Conservation (phyloP, 345 rosid genomes). For the Ceriops zippeliana region DNA sequence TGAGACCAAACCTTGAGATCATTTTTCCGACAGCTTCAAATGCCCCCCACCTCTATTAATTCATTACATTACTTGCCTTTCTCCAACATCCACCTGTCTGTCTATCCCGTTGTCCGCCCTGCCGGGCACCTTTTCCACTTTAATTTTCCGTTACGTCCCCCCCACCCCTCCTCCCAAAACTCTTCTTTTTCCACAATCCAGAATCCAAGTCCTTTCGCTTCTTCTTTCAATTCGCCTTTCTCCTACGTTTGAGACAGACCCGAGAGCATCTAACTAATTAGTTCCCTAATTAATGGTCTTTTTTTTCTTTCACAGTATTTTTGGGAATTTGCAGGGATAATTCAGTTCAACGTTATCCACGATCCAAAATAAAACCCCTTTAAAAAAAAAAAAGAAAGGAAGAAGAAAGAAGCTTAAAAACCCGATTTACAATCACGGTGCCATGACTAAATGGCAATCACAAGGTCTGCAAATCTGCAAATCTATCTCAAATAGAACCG, state of each 20-base stretch:
- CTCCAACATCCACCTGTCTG: slow-evolving; percentile 30
- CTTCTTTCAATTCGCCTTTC: too few species aligned
- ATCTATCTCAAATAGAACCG: background rate
- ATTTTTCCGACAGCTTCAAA: slow-evolving; percentile 45
- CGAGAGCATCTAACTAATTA: too few species aligned
- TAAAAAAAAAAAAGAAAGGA: background rate
- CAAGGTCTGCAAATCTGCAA: slow-evolving; percentile 11
- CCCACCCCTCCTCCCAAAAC: too few species aligned
- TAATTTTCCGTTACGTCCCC: too few species aligned
- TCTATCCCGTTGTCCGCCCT: too few species aligned
- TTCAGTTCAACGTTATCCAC: background rate
- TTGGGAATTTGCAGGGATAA: background rate
- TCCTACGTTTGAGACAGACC: too few species aligned
- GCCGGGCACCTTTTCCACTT: too few species aligned
- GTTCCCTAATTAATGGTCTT: too few species aligned
- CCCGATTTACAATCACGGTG: slow-evolving; percentile 5
- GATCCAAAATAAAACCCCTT: background rate
- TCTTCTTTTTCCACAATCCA: too few species aligned
- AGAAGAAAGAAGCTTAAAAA: background rate
- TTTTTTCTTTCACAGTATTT: too few species aligned
- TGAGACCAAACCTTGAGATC: slow-evolving; percentile 21
- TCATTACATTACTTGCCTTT: slow-evolving; percentile 27
- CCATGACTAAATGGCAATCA: slow-evolving; percentile 12
- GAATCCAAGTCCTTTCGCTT: too few species aligned
- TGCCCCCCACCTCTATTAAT: slow-evolving; percentile 8